Evolutionary conservation across 2,329 filamentous ascomycete genomes (phyloP).

Genomic region (Aureobasidium sp.): DNA sequence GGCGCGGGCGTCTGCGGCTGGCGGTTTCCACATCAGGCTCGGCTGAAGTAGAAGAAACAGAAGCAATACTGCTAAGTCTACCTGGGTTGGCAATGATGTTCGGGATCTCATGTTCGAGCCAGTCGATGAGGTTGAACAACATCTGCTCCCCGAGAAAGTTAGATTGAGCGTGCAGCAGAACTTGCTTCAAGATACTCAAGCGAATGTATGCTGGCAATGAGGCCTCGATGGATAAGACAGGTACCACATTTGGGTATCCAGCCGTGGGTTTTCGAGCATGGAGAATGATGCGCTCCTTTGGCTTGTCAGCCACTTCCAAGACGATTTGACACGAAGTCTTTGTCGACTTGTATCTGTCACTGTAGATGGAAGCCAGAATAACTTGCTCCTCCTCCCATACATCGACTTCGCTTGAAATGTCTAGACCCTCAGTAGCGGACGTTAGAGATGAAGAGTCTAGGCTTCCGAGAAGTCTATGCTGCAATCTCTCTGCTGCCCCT

Average conservation of each 20-base stretch:
- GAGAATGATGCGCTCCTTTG: slow-evolving; percentile 41
- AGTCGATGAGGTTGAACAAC: slow-evolving; percentile 85
- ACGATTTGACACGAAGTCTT: slow-evolving; percentile 59
- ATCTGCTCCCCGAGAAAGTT: slow-evolving; percentile 77
- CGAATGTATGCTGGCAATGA: slow-evolving; percentile 86
- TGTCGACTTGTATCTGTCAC: slow-evolving; percentile 55
- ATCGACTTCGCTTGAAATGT: slow-evolving; percentile 37
- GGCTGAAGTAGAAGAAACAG: slow-evolving; percentile 58
- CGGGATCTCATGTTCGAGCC: slow-evolving; percentile 80
- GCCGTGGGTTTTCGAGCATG: slow-evolving; percentile 64
- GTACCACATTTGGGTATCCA: slow-evolving; percentile 62
- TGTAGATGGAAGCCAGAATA: slow-evolving; percentile 80
- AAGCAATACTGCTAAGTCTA: slow-evolving; percentile 73
- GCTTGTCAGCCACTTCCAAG: slow-evolving; percentile 47
- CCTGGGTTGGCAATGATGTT: slow-evolving; percentile 80
- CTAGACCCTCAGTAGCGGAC: slow-evolving; percentile 31
- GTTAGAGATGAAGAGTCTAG: slow-evolving; percentile 19
- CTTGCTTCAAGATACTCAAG: slow-evolving; percentile 75
- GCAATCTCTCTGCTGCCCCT: slow-evolving; percentile 70
- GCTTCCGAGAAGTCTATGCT: slow-evolving; percentile 54
- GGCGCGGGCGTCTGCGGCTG: slow-evolving; percentile 13
- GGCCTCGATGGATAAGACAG: slow-evolving; percentile 61
- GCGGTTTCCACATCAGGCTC: slow-evolving; percentile 24
- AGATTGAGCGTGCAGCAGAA: slow-evolving; percentile 62
- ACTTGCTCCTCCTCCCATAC: slow-evolving; percentile 80